phyloP scores from a whole-genome alignment of 1,284 basidiomycete species.

The Ganoderma multipileum region DNA sequence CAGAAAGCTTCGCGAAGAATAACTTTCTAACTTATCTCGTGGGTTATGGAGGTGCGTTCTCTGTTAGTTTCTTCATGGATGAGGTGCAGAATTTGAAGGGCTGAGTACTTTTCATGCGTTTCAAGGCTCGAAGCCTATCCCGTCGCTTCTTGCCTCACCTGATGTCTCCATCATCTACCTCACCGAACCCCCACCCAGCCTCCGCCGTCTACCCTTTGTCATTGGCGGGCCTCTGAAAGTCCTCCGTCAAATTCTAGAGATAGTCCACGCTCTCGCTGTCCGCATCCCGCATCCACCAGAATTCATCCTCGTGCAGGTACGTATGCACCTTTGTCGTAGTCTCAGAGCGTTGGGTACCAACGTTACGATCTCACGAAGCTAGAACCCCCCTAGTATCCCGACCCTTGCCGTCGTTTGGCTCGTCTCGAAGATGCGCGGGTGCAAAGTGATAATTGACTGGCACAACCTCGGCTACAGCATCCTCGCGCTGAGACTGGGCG shows the following conservation, averaged over 20 bases:
- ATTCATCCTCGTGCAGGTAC: constrained; percentile 89
- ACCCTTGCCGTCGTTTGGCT: constrained; percentile 89
- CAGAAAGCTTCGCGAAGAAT: constrained; percentile 87
- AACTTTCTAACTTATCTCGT: constrained; percentile 85
- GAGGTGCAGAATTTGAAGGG: neutral
- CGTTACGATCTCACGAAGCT: constrained; percentile 28
- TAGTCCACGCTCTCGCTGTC: constrained; percentile 70
- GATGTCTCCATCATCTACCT: constrained; percentile 74
- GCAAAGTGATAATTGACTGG: constrained; percentile 97
- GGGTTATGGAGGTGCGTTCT: constrained; percentile 80
- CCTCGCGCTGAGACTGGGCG: constrained; percentile 82
- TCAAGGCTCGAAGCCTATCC: constrained; percentile 79
- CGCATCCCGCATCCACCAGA: constrained; percentile 76
- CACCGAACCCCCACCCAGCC: constrained; percentile 63
- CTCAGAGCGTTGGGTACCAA: neutral
- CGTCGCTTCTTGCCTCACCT: constrained; percentile 69
- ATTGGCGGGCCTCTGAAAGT: constrained; percentile 86
- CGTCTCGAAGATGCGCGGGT: constrained; percentile 69
- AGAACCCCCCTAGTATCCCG: constrained; percentile 98
- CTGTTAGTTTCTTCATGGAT: neutral
- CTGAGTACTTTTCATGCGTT: neutral
- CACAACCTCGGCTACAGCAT: constrained; percentile 98
- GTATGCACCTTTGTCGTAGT: constrained; percentile 30
- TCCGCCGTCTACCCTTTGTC: constrained; percentile 74
- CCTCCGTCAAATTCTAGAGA: constrained; percentile 66